Conservation (phyloP, 2,329 filamentous ascomycete species). For the Penicillium brasilianum region DNA sequence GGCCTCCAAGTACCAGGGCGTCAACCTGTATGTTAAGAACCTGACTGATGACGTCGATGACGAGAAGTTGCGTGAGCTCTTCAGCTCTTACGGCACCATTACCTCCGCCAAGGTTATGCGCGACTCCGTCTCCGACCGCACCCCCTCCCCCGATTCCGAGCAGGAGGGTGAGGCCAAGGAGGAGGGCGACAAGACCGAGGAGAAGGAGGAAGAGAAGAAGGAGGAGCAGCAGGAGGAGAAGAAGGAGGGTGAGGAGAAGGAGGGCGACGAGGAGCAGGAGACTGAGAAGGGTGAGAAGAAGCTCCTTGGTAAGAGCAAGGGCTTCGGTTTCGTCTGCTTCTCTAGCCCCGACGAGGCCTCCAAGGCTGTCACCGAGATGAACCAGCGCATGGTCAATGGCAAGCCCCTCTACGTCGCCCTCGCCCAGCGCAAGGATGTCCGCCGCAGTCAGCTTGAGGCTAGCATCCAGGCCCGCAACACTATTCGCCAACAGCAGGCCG, state of each 20-base stretch:
- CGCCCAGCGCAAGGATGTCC: conserved; percentile 98
- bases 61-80: conserved; percentile 94
- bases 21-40: conserved; percentile 99
- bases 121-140: conserved; percentile 64
- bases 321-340: conserved; percentile 99
- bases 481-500: conserved; percentile 96
- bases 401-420: conserved; percentile 98
- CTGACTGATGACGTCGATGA: conserved; percentile 96
- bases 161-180: conserved; percentile 61
- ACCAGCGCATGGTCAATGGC: conserved; percentile 96
- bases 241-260: conserved; percentile 51
- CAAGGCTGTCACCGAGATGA: conserved; percentile 99
- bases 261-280: conserved; percentile 59
- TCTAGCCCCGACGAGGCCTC: conserved; percentile 98
- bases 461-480: conserved; percentile 99
- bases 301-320: conserved; percentile 95
- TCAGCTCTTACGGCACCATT: conserved; percentile 88
- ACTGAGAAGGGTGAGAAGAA: conserved; percentile 64
- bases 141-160: conserved; percentile 54
- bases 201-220: conserved; percentile 51
- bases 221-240: conserved; percentile 50
- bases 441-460: conserved; percentile 98
- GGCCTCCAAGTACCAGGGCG: conserved; percentile 98
- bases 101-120: conserved; percentile 99
- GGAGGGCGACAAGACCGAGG: conserved; percentile 55